phyloP scores from a whole-genome alignment of 768 basidiomycete species.

The Mycena pura region DNA sequence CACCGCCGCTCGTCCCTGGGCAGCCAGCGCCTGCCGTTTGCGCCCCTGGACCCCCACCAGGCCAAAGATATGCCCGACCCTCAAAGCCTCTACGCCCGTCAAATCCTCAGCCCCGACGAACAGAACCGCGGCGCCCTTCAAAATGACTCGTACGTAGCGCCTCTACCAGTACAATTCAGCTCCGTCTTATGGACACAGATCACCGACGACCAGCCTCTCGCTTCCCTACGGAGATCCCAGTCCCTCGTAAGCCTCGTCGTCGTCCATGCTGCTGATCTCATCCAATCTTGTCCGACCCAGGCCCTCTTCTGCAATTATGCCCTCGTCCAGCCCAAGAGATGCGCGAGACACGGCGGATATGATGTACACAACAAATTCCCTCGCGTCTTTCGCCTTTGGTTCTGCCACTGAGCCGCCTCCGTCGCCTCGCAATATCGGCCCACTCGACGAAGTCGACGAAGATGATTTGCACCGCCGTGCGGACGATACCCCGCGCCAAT shows the following conservation, averaged over 20 bases:
- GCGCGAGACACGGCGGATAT: conserved; percentile 4
- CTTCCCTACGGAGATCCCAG: conserved; percentile 10
- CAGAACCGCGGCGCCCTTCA: conserved; percentile 16
- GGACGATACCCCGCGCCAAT: conserved; percentile 60
- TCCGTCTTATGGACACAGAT: not conserved
- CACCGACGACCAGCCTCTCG: conserved; percentile 17
- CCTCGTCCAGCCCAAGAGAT: not conserved
- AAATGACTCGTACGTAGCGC: conserved; percentile 2
- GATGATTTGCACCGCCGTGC: conserved; percentile 43
- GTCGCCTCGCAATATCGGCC: conserved; percentile 42
- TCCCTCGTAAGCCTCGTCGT: not conserved
- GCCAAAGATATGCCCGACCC: conserved; percentile 10
- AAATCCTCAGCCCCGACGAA: conserved; percentile 13
- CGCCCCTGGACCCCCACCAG: conserved; percentile 19
- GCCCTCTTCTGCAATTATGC: too few relatives aligned
- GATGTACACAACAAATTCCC: conserved; percentile 54
- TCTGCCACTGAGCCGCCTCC: conserved; percentile 42
- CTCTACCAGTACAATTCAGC: not conserved
- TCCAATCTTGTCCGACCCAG: too few relatives aligned
- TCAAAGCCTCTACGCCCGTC: conserved; percentile 12
- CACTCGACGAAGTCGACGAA: conserved; percentile 41
- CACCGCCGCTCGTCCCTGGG: conserved; percentile 23
- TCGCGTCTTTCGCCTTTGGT: conserved; percentile 57
- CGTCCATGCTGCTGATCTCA: too few relatives aligned
- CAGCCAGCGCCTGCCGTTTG: conserved; percentile 18